Conservation (phyloP, 225 moss, liverwort and hornwort genomes). For the Antitrichia curtipendula region DNA sequence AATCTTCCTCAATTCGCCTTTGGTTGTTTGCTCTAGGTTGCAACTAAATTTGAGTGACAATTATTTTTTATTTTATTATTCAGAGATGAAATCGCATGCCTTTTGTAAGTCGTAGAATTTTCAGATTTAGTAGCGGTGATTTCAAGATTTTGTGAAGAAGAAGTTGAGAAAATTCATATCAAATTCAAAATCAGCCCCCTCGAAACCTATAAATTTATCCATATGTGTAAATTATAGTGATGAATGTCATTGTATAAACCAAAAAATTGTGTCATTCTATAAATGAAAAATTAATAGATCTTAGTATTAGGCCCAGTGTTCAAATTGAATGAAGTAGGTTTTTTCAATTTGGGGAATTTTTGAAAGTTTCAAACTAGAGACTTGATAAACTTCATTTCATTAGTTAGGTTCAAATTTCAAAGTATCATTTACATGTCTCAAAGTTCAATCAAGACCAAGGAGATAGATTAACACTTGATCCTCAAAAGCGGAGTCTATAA, state of each 20-base stretch:
- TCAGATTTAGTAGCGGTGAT: no score
- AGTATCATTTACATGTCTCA: neutral
- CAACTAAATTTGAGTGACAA: neutral
- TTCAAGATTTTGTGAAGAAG: neutral
- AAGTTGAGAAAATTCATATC: neutral
- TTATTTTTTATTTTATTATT: no score
- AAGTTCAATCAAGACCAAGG: accelerated
- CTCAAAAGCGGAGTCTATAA: neutral
- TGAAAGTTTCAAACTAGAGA: neutral
- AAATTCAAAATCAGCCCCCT: neutral
- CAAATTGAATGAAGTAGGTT: accelerated
- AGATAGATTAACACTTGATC: neutral
- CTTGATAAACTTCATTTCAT: neutral
- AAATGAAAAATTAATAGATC: neutral
- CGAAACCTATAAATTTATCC: accelerated
- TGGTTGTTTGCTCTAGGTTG: neutral
- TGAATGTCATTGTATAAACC: neutral
- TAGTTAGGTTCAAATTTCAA: neutral
- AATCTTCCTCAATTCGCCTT: neutral
- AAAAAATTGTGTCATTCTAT: accelerated
- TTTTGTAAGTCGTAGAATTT: accelerated
- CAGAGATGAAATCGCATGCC: neutral
- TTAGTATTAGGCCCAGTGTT: neutral
- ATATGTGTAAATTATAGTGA: no score
- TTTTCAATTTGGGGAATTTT: no score